Evolutionary conservation across 2,329 filamentous ascomycete genomes (phyloP), one percentile per base, ranked within the genome.

Genomic region (Phaeosphaeriaceae sp.): DNA sequence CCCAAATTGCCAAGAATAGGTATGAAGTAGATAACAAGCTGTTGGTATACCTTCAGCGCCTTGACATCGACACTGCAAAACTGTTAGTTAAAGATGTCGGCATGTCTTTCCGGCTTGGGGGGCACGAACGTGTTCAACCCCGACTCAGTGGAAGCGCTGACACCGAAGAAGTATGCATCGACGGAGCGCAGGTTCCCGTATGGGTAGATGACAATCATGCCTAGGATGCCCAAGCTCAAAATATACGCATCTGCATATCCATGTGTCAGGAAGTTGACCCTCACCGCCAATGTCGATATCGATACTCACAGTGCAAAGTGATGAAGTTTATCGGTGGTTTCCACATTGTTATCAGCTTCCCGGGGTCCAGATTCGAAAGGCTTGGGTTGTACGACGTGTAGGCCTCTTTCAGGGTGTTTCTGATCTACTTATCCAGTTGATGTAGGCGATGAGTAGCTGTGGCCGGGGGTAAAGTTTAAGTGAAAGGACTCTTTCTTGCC

Each of bases 91-190:
- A 6, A 17, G 5, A 28, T 1, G 11, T 13, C 15, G 7, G 28
- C 17, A 30, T 13, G 39, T 39, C 50, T 6, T 17, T 12, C 13
- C 15, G n/a, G 21, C n/a, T 2, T 16, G 21, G 13, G 20, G 13
- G 11, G 38, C 15, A 49, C 46, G 15, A 13, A 81, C 77, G 77
- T 75, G 53, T 81, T 82, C 18, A 83, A 62, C 0, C 81, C 80
- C 0, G 79, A 80, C 54, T 79, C 77, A 4, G 80, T 82, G 1
- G 77, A 76, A 1, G 74, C 73, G 58, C 79, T 81, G 50, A 72
- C 74, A 13, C 79, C 78, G 30, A 81, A 78, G 63, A 81, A 79
- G 61, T 77, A 80, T 17, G 77, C 74, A 67, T 83, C 79, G 16
- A 81, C 67, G 0, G 74, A 75, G 3, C 54, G 52, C 4, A 79